Evolutionary conservation across 495 filamentous ascomycete species (phyloP).

Genomic region (Talaromyces thailandensis): DNA sequence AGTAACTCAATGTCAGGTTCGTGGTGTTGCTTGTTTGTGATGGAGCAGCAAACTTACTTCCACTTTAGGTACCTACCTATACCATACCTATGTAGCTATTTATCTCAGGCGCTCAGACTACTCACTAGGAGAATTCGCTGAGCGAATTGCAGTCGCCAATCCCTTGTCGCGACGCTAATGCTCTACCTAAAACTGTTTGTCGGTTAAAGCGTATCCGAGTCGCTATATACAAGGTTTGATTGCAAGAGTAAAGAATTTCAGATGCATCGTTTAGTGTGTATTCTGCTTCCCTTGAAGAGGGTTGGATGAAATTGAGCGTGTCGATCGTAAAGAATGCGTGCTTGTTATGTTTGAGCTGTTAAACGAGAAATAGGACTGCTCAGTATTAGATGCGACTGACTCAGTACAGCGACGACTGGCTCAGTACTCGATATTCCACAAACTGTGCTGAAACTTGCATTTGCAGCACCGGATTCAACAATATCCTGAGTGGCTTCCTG

Average conservation of each 20-base stretch:
- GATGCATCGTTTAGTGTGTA: not conserved
- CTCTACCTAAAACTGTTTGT: no score
- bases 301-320: not conserved
- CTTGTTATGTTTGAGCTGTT: not conserved
- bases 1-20: not conserved
- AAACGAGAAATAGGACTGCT: conserved; percentile 2
- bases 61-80: no score
- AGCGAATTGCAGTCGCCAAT: no score
- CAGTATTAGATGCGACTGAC: not conserved
- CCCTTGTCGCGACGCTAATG: no score
- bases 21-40: not conserved
- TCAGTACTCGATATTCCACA: not conserved
- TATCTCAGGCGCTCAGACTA: no score
- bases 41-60: not conserved
- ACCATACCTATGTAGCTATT: no score
- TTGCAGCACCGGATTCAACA: not conserved
- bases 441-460: conserved; percentile 6
- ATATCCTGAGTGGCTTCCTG: not conserved
- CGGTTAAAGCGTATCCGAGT: not conserved
- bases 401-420: not conserved
- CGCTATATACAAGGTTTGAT: not conserved
- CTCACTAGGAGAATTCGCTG: no score
- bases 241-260: not conserved
- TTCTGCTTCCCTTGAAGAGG: not conserved
- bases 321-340: not conserved